Evolutionary conservation across 331 rosid species (phyloP).

Genomic region (Spiraea crenata): DNA sequence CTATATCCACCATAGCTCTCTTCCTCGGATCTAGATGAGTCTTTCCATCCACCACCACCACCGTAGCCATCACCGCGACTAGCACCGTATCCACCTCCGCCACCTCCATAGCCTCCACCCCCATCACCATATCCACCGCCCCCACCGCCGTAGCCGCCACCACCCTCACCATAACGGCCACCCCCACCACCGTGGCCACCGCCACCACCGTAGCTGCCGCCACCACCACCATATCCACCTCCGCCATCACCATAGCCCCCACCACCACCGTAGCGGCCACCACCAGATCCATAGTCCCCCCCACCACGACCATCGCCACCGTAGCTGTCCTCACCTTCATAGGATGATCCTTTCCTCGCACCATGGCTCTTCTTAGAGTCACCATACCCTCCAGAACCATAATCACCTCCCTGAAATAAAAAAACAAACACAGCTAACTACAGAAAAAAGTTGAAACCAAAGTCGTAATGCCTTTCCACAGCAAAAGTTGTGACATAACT

Average conservation of each 20-base stretch:
- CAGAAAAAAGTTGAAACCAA: no score
- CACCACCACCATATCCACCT: background rate
- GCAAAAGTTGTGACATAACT: no score
- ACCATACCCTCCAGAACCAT: background rate
- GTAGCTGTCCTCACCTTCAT: background rate
- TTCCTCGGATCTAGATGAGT: conserved; percentile 19
- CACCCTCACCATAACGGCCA: background rate
- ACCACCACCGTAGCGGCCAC: no score
- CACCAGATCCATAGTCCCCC: no score
- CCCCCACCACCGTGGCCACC: background rate
- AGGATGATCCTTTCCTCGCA: background rate
- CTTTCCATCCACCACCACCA: background rate
- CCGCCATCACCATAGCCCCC: background rate
- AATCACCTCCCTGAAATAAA: background rate
- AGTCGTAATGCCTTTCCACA: no score
- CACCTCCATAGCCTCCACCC: background rate
- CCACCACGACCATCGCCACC: background rate
- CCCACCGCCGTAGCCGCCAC: background rate
- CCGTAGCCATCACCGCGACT: background rate
- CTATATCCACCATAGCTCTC: conserved; percentile 53
- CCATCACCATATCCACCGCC: background rate
- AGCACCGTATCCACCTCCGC: background rate
- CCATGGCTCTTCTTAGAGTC: background rate
- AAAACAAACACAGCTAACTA: background rate
- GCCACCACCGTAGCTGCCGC: background rate